Percentiles rank a stretch among this genome's conserved stretches.
Evolutionary conservation across 176 grass and related monocot species (phyloP).

Genomic region (Puccinellia tenuiflora): DNA sequence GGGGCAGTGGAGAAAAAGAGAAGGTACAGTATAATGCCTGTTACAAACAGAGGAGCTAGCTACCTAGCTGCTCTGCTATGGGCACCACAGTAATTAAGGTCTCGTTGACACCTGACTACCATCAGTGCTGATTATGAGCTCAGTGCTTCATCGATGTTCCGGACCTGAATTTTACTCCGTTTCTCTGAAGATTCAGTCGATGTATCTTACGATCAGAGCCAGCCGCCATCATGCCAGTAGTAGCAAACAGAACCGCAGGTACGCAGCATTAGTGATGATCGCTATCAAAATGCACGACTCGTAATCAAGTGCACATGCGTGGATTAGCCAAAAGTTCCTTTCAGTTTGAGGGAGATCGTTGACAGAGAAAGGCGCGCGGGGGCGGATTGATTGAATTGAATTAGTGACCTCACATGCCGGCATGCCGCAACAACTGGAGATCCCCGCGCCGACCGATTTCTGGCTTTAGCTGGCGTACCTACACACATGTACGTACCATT

Average conservation of each 20-base stretch:
- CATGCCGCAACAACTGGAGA: too few species aligned
- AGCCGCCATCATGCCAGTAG: background rate
- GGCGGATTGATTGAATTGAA: background rate
- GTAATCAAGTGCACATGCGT: background rate
- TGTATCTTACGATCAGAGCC: background rate
- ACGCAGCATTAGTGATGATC: too few species aligned
- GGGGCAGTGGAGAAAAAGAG: background rate
- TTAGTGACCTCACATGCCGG: background rate
- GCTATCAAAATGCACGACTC: too few species aligned
- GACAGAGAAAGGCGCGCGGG: background rate
- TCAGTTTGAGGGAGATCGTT: background rate
- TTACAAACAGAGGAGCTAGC: background rate
- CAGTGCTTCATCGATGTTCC: background rate
- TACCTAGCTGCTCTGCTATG: background rate
- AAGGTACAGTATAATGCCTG: background rate
- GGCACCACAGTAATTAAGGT: background rate
- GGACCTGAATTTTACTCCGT: background rate
- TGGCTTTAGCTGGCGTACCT: background rate
- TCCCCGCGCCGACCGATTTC: background rate
- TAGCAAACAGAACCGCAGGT: background rate
- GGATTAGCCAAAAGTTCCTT: background rate
- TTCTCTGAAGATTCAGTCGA: background rate
- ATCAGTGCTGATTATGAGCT: background rate
- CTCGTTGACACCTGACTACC: background rate
- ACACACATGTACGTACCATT: background rate